Conservation (phyloP, 2,329 filamentous ascomycete genomes). For the Aspergillus brunneoviolaceus region DNA sequence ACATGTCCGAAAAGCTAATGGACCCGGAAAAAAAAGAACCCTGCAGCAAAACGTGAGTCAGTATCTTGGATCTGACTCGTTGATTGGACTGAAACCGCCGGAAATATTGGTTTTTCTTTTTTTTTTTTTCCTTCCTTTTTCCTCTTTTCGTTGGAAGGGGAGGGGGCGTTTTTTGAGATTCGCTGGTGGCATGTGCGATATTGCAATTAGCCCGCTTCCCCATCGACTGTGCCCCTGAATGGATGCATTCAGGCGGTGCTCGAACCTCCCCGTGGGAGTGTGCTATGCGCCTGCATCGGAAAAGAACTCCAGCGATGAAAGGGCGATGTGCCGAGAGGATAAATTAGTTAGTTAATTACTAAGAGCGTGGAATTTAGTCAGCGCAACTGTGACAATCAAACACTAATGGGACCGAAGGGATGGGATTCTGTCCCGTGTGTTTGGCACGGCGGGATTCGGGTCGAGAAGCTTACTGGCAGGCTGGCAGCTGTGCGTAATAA, state of each 20-base stretch:
- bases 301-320: not conserved
- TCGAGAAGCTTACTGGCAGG: not conserved
- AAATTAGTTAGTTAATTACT: not conserved
- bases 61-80: slow-evolving; percentile 1
- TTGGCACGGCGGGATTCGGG: slow-evolving; percentile 1
- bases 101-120: not conserved
- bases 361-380: too few relatives aligned
- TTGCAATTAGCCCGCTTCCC: not conserved
- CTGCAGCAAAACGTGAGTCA: slow-evolving; percentile 20
- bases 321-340: not conserved
- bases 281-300: not conserved
- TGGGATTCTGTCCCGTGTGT: slow-evolving; percentile 3
- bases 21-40: slow-evolving; percentile 6
- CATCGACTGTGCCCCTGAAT: not conserved
- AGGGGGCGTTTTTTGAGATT: not conserved
- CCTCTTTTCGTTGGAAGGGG: not conserved
- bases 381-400: not conserved
- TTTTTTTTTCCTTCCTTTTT: not conserved
- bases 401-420: not conserved
- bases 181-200: not conserved
- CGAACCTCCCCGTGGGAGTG: not conserved
- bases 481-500: slow-evolving; percentile 3
- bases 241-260: not conserved
- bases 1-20: slow-evolving; percentile 5
- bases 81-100: slow-evolving; percentile 10